Evolutionary conservation across 202 grass and related monocot genomes (phyloP).

Genomic region (Sporobolus alterniflorus): DNA sequence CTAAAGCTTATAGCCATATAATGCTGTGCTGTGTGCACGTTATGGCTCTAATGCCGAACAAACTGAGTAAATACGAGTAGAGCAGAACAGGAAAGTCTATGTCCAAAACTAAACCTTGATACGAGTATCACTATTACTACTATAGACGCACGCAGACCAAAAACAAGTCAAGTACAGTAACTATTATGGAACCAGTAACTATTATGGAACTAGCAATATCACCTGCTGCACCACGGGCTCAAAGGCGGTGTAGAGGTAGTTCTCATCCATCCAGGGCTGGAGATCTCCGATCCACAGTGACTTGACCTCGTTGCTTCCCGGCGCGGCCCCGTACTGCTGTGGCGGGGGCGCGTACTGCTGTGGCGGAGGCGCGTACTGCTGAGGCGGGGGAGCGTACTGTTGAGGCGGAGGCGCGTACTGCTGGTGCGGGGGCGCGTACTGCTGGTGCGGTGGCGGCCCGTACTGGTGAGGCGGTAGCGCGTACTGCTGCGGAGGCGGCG

Average conservation of each 20-base stretch:
- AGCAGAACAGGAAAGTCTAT: not conserved
- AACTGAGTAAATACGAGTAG: not conserved
- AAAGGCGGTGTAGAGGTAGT: conserved; percentile 68
- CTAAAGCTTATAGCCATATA: not conserved
- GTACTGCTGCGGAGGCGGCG: conserved; percentile 1
- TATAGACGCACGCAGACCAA: not conserved
- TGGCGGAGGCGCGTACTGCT: not conserved
- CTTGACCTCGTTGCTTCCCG: conserved; percentile 62
- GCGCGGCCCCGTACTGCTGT: conserved; percentile 39
- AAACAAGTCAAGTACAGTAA: not conserved
- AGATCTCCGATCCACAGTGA: conserved; percentile 94
- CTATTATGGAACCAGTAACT: too few species aligned
- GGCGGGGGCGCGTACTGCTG: conserved; percentile 26
- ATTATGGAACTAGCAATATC: not conserved
- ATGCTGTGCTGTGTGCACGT: not conserved
- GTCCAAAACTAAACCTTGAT: not conserved
- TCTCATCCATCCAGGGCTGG: conserved; percentile 95
- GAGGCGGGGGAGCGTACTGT: conserved; percentile 15
- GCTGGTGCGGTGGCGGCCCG: conserved; percentile 9
- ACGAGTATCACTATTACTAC: not conserved
- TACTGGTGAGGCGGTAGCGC: not conserved
- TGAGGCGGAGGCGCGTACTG: conserved; percentile 31
- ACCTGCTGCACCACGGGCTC: conserved; percentile 68
- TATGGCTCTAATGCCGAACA: not conserved
- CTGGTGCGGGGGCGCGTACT: conserved; percentile 16